Evolutionary conservation across 768 basidiomycete genomes (phyloP), one percentile per base, ranked within the genome.

Genomic region (Lactifluus subvellereus): DNA sequence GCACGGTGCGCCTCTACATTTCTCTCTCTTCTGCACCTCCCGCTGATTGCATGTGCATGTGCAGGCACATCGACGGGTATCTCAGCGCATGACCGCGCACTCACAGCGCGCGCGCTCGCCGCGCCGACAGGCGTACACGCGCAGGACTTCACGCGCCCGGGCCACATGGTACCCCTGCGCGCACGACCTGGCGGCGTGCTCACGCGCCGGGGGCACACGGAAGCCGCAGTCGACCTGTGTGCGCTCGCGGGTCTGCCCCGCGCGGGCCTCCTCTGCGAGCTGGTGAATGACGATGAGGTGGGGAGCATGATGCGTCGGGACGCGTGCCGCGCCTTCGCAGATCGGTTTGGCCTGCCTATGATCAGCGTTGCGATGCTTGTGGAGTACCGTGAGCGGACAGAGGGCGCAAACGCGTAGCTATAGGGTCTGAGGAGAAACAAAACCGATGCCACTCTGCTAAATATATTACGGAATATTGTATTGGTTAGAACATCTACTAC

Each of bases 291-390:
- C 67, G 88, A 98, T 72, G 82, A 82, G 14, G 75, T 82, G 68
- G 97, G 97, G 0, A 85, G 81, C 16, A 99, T 99, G 97, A 91
- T 94, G n/a, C 79, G 95, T 18, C 77, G 94, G 40, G 95, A 98
- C 70, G 95, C 94, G 69, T 96, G 95, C 71, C 82, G 93, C 66
- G 81, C 84, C 42, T 98, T 99, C 71, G 95, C 97, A 11, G 85
- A 92, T 74, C 77, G 80, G 27, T 94, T 89, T 88, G 90, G 92
- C 9, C 71, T 98, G 59, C 94, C 90, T 72, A 91, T 97, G 86
- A 92, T 99, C 71, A 95, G 89, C 62, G 89, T 99, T 6, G 94
- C 94, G 68, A 87, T 87, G 86, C 74, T 91, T 43, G 84, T 76
- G 9, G 80, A 84, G 70, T 75, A 74, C 66, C 72, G 72, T 37